Conservation (phyloP, 2,329 filamentous ascomycete genomes). For the Cladophialophora psammophila region DNA sequence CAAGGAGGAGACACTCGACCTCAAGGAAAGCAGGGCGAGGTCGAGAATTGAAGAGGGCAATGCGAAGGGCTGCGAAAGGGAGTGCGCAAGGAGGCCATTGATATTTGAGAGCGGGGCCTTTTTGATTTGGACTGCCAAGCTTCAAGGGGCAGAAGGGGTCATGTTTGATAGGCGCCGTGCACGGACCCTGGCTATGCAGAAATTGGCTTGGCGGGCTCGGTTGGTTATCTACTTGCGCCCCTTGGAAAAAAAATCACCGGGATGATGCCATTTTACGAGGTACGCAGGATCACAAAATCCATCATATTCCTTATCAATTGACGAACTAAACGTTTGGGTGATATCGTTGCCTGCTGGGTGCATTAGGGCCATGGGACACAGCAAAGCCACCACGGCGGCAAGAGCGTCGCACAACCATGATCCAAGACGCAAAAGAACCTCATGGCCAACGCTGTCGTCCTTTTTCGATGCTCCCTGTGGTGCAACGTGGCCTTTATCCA, state of each 20-base stretch:
- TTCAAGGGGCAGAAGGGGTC: neutral
- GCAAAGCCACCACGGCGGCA: neutral
- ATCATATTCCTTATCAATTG: neutral
- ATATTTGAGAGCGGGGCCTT: neutral
- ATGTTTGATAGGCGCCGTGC: neutral
- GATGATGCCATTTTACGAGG: neutral
- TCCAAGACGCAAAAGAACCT: neutral
- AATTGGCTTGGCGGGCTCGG: neutral
- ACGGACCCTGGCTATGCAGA: neutral
- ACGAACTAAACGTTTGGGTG: neutral
- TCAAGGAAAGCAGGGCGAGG: neutral
- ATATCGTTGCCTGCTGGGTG: neutral
- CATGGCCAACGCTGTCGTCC: neutral
- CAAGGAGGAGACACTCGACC: neutral
- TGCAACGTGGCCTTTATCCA: neutral
- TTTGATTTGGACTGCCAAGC: neutral
- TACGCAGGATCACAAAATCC: neutral
- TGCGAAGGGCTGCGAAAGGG: neutral
- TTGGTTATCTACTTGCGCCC: neutral
- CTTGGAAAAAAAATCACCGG: neutral
- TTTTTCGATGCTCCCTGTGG: neutral
- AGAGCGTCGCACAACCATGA: neutral
- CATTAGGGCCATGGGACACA: neutral
- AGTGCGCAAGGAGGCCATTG: neutral
- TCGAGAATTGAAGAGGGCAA: neutral